Base-by-base conservation (phyloP, 1,284 basidiomycete species). In the Chalciporus piperatoides region DNA sequence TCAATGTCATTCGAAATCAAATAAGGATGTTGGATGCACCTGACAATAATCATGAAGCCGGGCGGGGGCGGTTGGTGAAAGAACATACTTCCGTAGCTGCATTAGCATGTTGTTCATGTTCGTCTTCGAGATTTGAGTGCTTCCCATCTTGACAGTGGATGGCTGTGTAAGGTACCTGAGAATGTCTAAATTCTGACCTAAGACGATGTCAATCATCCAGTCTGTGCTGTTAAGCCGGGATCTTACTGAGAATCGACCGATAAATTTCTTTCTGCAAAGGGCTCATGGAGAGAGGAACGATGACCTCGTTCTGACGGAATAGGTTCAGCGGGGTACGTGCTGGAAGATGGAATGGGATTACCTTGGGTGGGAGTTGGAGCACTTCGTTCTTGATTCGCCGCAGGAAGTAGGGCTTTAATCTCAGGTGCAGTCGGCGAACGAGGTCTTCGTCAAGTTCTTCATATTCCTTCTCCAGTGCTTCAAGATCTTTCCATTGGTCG, bases 381-480 rank as follows among this genome's bases (percentile, higher is more conserved):
- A 97, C 95, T 62, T 97, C 91, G 53, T 86, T 87, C 71, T 98
- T 98, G 60, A 92, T 83, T 17, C 95, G 86, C 9, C 95, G 86
- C 33, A 98, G 72, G 71, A 98, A 97, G 65, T 97, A 97, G 0
- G 93, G 94, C 56, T 90, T 81, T 40, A 98, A 74, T 59, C 74
- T 75, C 23, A 73, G 74, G 61, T 97, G 93, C 23, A 98, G 73
- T 50, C 90, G 79, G 52, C 84, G 84, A 36, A 96, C 75, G 17
- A 86, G 76, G 3, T 88, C 84, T 62, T 93, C 89, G 12, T 80
- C 85, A 4, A 97, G 77, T 14, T 83, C 82, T 56, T 84, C 83
- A 52, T 88, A 84, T 65, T 84, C 81, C 60, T 76, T 79, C 56
- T 86, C 84, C 4, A 95, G 74, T 4, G 68, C 75, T 55, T 84